A percentile compares a stretch with the other conserved stretches of the same genome.
phyloP scores from a whole-genome alignment of 1,139 yeast genomes.

The Suzukiozyma palmioleophila region DNA sequence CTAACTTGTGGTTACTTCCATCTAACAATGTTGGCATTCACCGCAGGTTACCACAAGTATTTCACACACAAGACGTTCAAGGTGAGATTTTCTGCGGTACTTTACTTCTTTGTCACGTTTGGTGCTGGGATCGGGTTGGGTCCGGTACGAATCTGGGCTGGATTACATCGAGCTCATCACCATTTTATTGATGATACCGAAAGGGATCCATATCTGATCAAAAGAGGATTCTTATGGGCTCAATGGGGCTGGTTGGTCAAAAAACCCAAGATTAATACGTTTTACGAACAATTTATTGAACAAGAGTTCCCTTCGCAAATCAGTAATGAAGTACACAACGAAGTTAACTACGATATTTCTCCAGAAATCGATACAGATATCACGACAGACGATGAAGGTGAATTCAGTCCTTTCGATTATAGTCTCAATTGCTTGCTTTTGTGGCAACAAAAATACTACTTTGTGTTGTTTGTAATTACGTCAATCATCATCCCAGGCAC shows the following conservation, averaged over 20 bases:
- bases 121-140: slow-evolving; percentile 65
- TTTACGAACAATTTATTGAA: slow-evolving; percentile 34
- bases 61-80: slow-evolving; percentile 56
- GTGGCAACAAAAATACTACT: slow-evolving; percentile 58
- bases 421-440: slow-evolving; percentile 29
- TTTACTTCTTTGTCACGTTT: slow-evolving; percentile 43
- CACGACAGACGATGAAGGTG: slow-evolving; percentile 13
- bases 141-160: slow-evolving; percentile 58
- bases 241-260: slow-evolving; percentile 64
- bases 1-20: slow-evolving; percentile 27
- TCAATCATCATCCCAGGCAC: slow-evolving; percentile 48
- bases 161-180: slow-evolving; percentile 68
- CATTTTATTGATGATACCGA: slow-evolving; percentile 62
- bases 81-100: slow-evolving; percentile 29
- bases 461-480: slow-evolving; percentile 38
- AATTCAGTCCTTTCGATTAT: slow-evolving; percentile 9
- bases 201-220: slow-evolving; percentile 60
- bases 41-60: slow-evolving; percentile 43
- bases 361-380: slow-evolving; percentile 11
- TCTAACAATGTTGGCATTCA: slow-evolving; percentile 37
- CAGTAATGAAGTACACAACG: slow-evolving; percentile 8
- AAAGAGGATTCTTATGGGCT: slow-evolving; percentile 54
- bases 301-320: slow-evolving; percentile 35
- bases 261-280: slow-evolving; percentile 40
- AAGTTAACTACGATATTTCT: slow-evolving; percentile 21